A percentile compares a stretch with the other conserved stretches of the same genome.
Evolutionary conservation across 2,329 filamentous ascomycete species (phyloP).

Genomic region (Monilinia laxa): DNA sequence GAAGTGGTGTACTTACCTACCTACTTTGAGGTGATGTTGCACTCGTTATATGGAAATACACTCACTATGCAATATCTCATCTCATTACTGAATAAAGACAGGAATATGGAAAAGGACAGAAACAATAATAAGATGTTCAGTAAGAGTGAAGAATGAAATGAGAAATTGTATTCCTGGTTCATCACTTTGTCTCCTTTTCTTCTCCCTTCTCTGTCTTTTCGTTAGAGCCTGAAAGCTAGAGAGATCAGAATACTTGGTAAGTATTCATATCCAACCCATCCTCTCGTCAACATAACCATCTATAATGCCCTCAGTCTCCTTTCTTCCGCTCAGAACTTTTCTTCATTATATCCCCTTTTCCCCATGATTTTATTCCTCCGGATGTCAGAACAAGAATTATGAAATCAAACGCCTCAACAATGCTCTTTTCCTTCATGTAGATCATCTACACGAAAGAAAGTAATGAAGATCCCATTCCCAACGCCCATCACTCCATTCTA

Average conservation of each 20-base stretch:
- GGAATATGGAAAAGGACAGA: too few relatives aligned
- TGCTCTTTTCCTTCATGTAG: not conserved
- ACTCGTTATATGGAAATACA: too few relatives aligned
- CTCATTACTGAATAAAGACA: too few relatives aligned
- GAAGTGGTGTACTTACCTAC: too few relatives aligned
- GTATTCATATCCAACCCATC: not conserved
- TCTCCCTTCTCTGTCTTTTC: not conserved
- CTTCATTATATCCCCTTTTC: not conserved
- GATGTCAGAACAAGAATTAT: not conserved
- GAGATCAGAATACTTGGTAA: not conserved
- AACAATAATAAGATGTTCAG: too few relatives aligned
- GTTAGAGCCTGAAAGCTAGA: not conserved
- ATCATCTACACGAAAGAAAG: not conserved
- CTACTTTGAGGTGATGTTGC: too few relatives aligned
- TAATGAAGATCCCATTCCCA: not conserved
- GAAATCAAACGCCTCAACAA: slow-evolving; percentile 10
- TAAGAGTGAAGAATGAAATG: too few relatives aligned
- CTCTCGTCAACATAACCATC: not conserved
- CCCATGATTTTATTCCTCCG: not conserved
- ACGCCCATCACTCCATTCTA: slow-evolving; percentile 11
- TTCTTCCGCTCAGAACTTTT: not conserved
- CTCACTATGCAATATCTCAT: too few relatives aligned
- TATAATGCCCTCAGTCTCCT: not conserved
- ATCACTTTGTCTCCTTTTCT: not conserved
- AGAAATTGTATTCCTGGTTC: too few relatives aligned